A percentile compares a stretch with the other conserved stretches of the same genome.
Conservation (phyloP, 2,329 filamentous ascomycete species). For the Didymella segeticola region DNA sequence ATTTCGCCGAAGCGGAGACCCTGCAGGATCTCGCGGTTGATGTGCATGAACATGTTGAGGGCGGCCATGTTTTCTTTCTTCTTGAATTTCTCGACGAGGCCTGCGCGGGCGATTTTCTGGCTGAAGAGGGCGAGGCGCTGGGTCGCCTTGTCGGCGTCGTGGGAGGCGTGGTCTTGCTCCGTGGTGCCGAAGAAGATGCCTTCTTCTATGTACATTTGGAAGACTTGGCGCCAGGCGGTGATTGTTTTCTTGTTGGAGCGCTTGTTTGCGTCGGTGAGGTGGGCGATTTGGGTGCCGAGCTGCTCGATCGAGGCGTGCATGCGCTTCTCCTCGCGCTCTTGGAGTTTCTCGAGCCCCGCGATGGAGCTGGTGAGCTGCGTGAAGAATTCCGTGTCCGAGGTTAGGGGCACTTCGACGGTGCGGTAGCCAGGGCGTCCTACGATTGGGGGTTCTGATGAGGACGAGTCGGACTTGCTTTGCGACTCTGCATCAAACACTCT, state of each 20-base stretch:
- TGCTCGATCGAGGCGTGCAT: slow-evolving; percentile 68
- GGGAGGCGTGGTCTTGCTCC: slow-evolving; percentile 72
- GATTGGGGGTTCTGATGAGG: background rate
- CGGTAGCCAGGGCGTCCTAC: slow-evolving; percentile 40
- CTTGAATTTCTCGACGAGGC: slow-evolving; percentile 67
- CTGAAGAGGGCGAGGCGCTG: slow-evolving; percentile 76
- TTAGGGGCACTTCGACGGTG: slow-evolving; percentile 75
- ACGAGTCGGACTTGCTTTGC: background rate
- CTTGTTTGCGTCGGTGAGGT: slow-evolving; percentile 69
- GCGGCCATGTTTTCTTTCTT: slow-evolving; percentile 69
- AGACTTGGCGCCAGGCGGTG: slow-evolving; percentile 79
- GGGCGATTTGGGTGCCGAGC: slow-evolving; percentile 70
- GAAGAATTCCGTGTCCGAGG: slow-evolving; percentile 82
- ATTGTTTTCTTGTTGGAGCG: slow-evolving; percentile 69
- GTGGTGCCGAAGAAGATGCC: slow-evolving; percentile 82
- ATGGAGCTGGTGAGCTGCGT: slow-evolving; percentile 75
- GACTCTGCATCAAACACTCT: slow-evolving; percentile 37
- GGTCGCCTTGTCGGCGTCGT: slow-evolving; percentile 70
- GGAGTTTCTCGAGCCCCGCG: slow-evolving; percentile 70
- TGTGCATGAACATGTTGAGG: slow-evolving; percentile 70
- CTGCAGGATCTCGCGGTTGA: slow-evolving; percentile 79
- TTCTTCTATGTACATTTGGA: slow-evolving; percentile 80
- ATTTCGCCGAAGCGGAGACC: slow-evolving; percentile 85
- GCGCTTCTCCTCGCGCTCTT: slow-evolving; percentile 68
- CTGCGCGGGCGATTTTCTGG: slow-evolving; percentile 66